Base-by-base conservation (phyloP, 352 stramenopile species). In the Phytophthora ohioensis region DNA sequence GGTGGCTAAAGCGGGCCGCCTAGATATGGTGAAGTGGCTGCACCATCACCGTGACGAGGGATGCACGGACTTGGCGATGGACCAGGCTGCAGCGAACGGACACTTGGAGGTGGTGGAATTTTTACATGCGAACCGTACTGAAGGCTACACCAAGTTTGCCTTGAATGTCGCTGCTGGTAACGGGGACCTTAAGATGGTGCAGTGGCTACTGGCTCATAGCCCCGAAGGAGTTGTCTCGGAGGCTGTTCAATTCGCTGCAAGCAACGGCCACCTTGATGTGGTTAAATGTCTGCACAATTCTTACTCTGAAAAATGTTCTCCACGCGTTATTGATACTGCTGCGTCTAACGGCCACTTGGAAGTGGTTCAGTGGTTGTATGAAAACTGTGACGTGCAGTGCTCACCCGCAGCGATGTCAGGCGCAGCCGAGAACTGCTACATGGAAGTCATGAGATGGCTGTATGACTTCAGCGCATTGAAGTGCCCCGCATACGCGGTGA, bases 91-190 rank as follows among this genome's bases (percentile, higher is more conserved):
- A 46, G 57, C 38, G 34, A 67, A 72, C 9, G 57, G 57, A 13
- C 42, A 58, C 11, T 54, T 72, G 15, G 48, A 72, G 15, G 42
- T 67, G 17, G 49, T 67, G 5, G 41, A 60, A 9, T 67, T 71
- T 12, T 21, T 71, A 17, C 34, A 61, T 13, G 30, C 42, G 8
- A 71, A 61, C 35, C 64, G 64, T 17, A 34, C 35, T 21, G 64
- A 72, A 63, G 34, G 56, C 34, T 72, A 49, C 51, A 62, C 64
- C n/a, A 66, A 54, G 5, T 43, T 54, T 47, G 64, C 64, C 7
- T 43, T 67, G 10, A 61, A 51, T 52, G 31, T 11, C 13, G 39
- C 57, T 67, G 64, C 48, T 31, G 36, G 34, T 9, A 67, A 67
- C 12, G 56, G 48, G 17, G 49, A 71, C 8, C 41, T 71, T 10